These are phyloP conservation scores for Starmerella roubikii DNA, from an alignment of 805 yeast species.

Conservation along the genomic window DNA sequence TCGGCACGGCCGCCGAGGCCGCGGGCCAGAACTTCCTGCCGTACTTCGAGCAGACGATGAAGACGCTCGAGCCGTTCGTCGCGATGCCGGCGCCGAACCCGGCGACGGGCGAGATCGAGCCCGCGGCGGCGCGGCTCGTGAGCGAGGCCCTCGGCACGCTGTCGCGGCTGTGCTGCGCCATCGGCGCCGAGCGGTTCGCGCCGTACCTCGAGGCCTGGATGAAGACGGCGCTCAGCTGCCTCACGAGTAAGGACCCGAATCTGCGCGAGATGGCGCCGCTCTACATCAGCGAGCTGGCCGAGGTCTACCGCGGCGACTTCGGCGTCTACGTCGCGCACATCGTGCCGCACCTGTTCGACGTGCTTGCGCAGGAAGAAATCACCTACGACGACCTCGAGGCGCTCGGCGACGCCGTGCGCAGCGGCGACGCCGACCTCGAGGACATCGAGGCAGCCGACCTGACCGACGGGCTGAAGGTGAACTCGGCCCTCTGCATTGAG, in stretches of 20 bases:
- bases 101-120: conserved; percentile 76
- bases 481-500: conserved; percentile 90
- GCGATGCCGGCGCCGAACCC: conserved; percentile 41
- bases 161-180: conserved; percentile 92
- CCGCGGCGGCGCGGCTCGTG: conserved; percentile 48
- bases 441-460: conserved; percentile 17
- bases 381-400: conserved; percentile 28
- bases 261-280: conserved; percentile 92
- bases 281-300: conserved; percentile 84
- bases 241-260: conserved; percentile 65
- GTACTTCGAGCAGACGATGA: conserved; percentile 68
- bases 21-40: conserved; percentile 81
- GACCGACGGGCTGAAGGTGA: conserved; percentile 65
- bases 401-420: conserved; percentile 34
- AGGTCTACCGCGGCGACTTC: conserved; percentile 84
- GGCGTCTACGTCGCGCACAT: conserved; percentile 71
- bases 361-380: conserved; percentile 78
- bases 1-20: conserved; percentile 94
- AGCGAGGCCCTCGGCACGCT: conserved; percentile 88
- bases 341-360: conserved; percentile 70
- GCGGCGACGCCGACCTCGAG: conserved; percentile 29
- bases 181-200: conserved; percentile 78
- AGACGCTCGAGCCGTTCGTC: conserved; percentile 69
- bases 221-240: conserved; percentile 70
- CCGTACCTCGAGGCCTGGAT: conserved; percentile 78